Evolutionary conservation across 257 asterid species (phyloP).

Genomic region (Gentiana straminea): DNA sequence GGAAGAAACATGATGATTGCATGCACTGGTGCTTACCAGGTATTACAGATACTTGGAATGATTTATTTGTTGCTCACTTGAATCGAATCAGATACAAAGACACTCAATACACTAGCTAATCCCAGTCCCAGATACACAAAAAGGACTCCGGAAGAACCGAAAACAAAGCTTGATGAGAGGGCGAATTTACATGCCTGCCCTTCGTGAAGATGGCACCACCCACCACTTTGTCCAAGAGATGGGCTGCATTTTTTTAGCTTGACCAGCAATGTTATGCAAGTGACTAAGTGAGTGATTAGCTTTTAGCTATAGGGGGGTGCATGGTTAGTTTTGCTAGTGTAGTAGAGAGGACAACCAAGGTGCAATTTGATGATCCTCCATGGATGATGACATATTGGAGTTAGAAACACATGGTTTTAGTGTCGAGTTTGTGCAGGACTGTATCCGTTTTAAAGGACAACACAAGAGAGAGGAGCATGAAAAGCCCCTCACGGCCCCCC

Average conservation of each 20-base stretch:
- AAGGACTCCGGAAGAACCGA: too few relatives aligned
- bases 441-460: constrained; percentile 19
- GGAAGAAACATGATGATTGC: constrained; percentile 83
- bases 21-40: constrained; percentile 99
- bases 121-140: too few relatives aligned
- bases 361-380: constrained; percentile 39
- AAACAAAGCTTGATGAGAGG: too few relatives aligned
- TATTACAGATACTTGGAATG: constrained; percentile 86
- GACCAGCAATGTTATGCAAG: constrained; percentile 37
- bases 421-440: constrained; percentile 27
- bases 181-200: constrained; percentile 37
- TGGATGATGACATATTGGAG: constrained; percentile 40
- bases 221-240: constrained; percentile 48
- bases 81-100: constrained; percentile 15
- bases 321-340: constrained; percentile 57
- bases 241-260: constrained; percentile 56
- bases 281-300: constrained; percentile 47
- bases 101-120: too few relatives aligned
- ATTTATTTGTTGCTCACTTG: constrained; percentile 54
- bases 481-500: constrained; percentile 7
- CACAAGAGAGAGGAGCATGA: constrained; percentile 28
- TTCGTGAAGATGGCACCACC: constrained; percentile 31
- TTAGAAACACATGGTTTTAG: constrained; percentile 66
- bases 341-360: constrained; percentile 40
- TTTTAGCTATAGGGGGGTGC: constrained; percentile 40